Conservation (phyloP, 192 early-diverging fungal species). For the Chytriomyces hyalinus region DNA sequence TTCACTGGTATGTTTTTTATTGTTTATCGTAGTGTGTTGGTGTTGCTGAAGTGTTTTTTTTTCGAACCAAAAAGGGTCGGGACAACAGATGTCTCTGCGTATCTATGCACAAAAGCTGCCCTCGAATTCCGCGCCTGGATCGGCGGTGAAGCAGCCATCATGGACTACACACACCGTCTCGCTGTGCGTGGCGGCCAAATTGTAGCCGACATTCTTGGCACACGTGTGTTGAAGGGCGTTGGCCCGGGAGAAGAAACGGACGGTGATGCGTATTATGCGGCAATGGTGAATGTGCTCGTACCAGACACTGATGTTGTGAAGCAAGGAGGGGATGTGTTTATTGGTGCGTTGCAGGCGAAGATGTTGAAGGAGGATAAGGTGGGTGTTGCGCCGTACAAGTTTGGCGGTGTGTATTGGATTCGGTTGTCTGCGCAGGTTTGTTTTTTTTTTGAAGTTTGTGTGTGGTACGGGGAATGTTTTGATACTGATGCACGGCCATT, state of each 20-base stretch:
- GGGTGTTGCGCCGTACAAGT: constrained; percentile 47
- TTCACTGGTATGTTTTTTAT: constrained; percentile 14
- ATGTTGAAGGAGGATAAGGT: constrained; percentile 51
- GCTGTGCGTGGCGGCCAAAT: constrained; percentile 60
- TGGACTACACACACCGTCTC: constrained; percentile 56
- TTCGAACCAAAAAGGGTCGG: constrained; percentile 15
- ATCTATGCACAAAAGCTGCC: constrained; percentile 48
- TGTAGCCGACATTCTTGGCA: constrained; percentile 64
- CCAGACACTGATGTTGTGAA: constrained; percentile 44
- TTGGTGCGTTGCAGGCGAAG: constrained; percentile 22
- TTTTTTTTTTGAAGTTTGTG: constrained; percentile 6
- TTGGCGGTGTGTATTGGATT: constrained; percentile 55
- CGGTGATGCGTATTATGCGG: constrained; percentile 48
- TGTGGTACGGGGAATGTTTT: not conserved
- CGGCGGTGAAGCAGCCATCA: constrained; percentile 67
- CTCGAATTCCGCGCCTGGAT: constrained; percentile 58
- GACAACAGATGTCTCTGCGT: constrained; percentile 31
- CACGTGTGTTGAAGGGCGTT: constrained; percentile 47
- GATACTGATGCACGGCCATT: too few species aligned
- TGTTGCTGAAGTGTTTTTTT: not conserved
- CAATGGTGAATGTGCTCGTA: constrained; percentile 67
- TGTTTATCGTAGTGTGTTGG: not conserved
- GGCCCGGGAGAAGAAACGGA: constrained; percentile 24
- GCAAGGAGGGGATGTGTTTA: constrained; percentile 10
- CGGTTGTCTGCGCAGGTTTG: constrained; percentile 58